Conservation (phyloP, 2,329 filamentous ascomycete genomes). For the Verticillium dahliae region DNA sequence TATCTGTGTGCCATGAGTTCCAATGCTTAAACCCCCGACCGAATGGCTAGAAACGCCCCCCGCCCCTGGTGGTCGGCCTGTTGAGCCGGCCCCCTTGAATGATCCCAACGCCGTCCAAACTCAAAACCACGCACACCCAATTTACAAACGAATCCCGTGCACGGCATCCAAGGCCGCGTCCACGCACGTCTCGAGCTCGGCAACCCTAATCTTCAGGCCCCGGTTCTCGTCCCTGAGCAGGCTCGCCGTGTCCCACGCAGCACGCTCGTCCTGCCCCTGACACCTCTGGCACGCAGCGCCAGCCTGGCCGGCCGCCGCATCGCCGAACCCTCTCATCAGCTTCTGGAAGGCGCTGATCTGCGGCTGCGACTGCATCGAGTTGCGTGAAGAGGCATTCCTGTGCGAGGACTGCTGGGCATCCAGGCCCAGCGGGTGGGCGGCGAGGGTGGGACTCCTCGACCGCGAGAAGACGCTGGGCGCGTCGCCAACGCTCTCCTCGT, state of each 20-base stretch:
- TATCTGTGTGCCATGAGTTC: background rate
- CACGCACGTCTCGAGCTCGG: slow-evolving; percentile 51
- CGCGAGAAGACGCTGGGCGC: slow-evolving; percentile 53
- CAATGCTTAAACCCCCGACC: background rate
- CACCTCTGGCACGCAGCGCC: slow-evolving; percentile 45
- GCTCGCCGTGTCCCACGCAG: slow-evolving; percentile 60
- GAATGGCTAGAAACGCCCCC: background rate
- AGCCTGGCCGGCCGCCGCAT: slow-evolving; percentile 24
- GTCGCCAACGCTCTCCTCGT: slow-evolving; percentile 40
- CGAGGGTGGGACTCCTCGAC: slow-evolving; percentile 49
- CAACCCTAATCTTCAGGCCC: slow-evolving; percentile 52
- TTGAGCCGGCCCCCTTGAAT: background rate
- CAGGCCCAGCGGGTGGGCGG: slow-evolving; percentile 21
- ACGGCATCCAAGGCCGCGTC: slow-evolving; percentile 55
- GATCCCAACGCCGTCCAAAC: slow-evolving; percentile 2
- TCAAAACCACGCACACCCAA: slow-evolving; percentile 6
- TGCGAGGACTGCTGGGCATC: slow-evolving; percentile 11
- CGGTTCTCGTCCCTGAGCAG: slow-evolving; percentile 56
- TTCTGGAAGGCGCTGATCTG: slow-evolving; percentile 29
- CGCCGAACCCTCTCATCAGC: slow-evolving; percentile 29
- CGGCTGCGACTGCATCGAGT: slow-evolving; percentile 16
- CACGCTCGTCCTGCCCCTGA: slow-evolving; percentile 48
- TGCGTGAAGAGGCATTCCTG: slow-evolving; percentile 5
- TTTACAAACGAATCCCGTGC: slow-evolving; percentile 44
- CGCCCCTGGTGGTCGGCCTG: background rate